phyloP scores from a whole-genome alignment of 768 basidiomycete genomes.

The Pilatotrama ljubarskyi region DNA sequence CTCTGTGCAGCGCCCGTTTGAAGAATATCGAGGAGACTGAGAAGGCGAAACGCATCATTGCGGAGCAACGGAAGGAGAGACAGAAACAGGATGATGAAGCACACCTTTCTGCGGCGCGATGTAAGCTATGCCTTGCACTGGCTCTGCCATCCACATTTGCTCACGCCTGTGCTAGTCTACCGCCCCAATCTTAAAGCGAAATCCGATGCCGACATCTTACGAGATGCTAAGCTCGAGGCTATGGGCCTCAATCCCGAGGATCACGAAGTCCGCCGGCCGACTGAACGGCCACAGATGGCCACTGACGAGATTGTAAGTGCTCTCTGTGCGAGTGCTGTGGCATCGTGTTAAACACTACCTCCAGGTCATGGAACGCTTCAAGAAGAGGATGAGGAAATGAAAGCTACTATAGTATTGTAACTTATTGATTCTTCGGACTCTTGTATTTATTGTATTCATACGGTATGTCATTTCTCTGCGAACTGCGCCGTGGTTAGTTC shows the following conservation, averaged over 20 bases:
- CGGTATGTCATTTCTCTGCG: too few species aligned
- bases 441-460: not conserved
- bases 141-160: slow-evolving; percentile 6
- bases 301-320: slow-evolving; percentile 86
- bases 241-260: slow-evolving; percentile 71
- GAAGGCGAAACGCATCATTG: slow-evolving; percentile 87
- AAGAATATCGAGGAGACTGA: slow-evolving; percentile 98
- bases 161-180: slow-evolving; percentile 58
- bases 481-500: too few species aligned
- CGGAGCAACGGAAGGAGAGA: slow-evolving; percentile 66
- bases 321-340: not conserved
- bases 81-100: slow-evolving; percentile 68
- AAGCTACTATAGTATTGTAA: not conserved
- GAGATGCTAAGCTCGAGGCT: slow-evolving; percentile 85
- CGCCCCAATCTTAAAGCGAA: slow-evolving; percentile 80
- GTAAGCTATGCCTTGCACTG: slow-evolving; percentile 45
- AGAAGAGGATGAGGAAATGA: slow-evolving; percentile 88
- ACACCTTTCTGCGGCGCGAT: slow-evolving; percentile 84
- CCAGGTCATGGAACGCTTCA: slow-evolving; percentile 95
- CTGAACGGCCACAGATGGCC: slow-evolving; percentile 74
- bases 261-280: slow-evolving; percentile 37
- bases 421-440: not conserved
- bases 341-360: not conserved
- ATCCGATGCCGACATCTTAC: slow-evolving; percentile 84
- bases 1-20: slow-evolving; percentile 66